phyloP scores from a whole-genome alignment of 176 grass and related monocot genomes.

The Phyllostachys edulis region DNA sequence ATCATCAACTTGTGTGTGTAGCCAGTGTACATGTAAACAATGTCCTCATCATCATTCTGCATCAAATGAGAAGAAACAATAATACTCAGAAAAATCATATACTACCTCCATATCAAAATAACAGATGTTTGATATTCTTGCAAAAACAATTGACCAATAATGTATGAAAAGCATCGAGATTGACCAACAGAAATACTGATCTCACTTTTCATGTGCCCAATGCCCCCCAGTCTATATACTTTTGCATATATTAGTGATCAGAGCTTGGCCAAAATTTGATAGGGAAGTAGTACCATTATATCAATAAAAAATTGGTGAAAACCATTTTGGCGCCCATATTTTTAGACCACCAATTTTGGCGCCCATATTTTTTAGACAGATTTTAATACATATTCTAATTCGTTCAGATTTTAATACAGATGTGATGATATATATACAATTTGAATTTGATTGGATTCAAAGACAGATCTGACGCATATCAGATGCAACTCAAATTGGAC shows the following conservation, averaged over 20 bases:
- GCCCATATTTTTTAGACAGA: not conserved
- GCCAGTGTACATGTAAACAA: conserved; percentile 87
- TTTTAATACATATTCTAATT: not conserved
- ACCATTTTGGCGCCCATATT: not conserved
- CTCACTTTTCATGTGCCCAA: conserved; percentile 1
- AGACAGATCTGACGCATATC: not conserved
- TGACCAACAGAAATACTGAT: not conserved
- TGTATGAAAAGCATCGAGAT: conserved; percentile 1
- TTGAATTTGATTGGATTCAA: not conserved
- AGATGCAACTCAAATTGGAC: not conserved
- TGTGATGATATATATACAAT: not conserved
- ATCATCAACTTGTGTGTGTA: conserved; percentile 97
- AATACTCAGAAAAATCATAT: conserved; percentile 11
- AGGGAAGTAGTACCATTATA: not conserved
- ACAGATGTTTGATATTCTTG: not conserved
- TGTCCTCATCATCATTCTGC: conserved; percentile 97
- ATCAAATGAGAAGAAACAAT: conserved; percentile 38
- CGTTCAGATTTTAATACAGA: not conserved
- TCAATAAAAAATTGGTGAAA: not conserved
- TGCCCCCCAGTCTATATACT: not conserved
- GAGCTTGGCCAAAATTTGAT: not conserved
- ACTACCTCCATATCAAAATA: not conserved
- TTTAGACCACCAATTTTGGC: too few species aligned
- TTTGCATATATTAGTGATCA: not conserved
- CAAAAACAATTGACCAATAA: not conserved